Evolutionary conservation across 2,329 filamentous ascomycete species (phyloP), one percentile per base, ranked within the genome.

Genomic region (Aureobasidium sp.): DNA sequence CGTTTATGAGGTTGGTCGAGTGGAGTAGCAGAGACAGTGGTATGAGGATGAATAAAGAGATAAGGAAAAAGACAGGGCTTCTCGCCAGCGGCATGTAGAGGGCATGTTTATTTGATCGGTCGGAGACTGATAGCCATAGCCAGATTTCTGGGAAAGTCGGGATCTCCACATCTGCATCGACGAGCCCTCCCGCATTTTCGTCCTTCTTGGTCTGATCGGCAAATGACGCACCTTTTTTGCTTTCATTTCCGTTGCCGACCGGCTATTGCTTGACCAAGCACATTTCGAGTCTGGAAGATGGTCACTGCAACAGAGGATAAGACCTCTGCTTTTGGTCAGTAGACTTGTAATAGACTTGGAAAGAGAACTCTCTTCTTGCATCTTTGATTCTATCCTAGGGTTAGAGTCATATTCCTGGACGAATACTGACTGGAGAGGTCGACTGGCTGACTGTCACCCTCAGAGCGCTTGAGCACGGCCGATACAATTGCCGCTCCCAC

Each of bases 361-460:
- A 13, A 17, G 26, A 27, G 5, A 4, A 5, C 8, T 27, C 42
- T 27, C 3, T 12, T 15, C 7, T 46, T 17, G 3, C n/a, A 27
- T 15, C 23, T 48, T 5, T n/a, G 46, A n/a, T 48, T 15, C 26
- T n/a, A n/a, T 9, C 6, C 9, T 7, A 5, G 3, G 5, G 1
- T n/a, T 10, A 23, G 20, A 15, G 23, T 42, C 51, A 42, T 42
- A 17, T 55, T 29, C 17, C 5, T 29, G 26, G 27, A 27, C 41
- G 7, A 12, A 17, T 57, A 29, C 39, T 8, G 29, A 9, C n/a
- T 2, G 12, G 34, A 9, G 27, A 39, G 42, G 55, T 59, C 34
- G 55, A 46, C 55, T 48, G 55, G 55, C 42, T 59, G 55, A 42
- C 55, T 48, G 42, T 59, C 55, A 29, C 55, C 55, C 55, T 59